Evolutionary conservation across 1,139 yeast species (phyloP).

Genomic region (Sugiyamaella sp.): DNA sequence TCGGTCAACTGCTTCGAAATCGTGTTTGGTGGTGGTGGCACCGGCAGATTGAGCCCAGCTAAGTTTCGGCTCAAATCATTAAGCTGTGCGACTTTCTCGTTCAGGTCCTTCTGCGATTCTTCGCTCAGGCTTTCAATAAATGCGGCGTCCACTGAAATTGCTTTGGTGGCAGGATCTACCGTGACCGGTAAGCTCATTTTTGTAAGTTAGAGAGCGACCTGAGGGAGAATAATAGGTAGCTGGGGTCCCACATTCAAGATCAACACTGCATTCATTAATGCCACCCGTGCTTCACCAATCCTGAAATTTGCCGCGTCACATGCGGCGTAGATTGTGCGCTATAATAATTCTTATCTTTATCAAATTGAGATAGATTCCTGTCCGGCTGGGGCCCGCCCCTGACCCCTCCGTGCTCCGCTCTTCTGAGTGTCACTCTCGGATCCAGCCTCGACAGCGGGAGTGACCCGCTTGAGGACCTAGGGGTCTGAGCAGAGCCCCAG

Average conservation of each 20-base stretch:
- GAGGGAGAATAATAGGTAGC: no score
- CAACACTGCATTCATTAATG: neutral
- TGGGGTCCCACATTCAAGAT: no score
- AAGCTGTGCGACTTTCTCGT: conserved; percentile 60
- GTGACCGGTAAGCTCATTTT: conserved; percentile 12
- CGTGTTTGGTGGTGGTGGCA: conserved; percentile 65
- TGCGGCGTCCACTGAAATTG: conserved; percentile 38
- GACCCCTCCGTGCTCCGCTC: no score
- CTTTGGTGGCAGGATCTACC: conserved; percentile 39
- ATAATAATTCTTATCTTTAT: no score
- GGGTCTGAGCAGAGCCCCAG: no score
- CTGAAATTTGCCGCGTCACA: neutral
- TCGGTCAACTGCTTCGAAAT: conserved; percentile 50
- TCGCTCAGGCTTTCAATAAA: conserved; percentile 26
- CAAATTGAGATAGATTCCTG: no score
- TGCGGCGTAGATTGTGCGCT: no score
- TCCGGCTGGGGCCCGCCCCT: no score
- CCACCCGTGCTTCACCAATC: neutral
- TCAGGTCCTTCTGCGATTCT: conserved; percentile 45
- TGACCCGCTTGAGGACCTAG: no score
- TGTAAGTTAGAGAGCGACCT: no score
- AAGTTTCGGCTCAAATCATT: conserved; percentile 65
- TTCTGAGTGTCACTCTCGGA: no score
- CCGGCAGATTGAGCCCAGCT: conserved; percentile 61
- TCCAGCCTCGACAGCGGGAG: neutral